A percentile compares a stretch with the other conserved stretches of the same genome.
Conservation (phyloP, 768 basidiomycete species). For the Mrakia gelida region DNA sequence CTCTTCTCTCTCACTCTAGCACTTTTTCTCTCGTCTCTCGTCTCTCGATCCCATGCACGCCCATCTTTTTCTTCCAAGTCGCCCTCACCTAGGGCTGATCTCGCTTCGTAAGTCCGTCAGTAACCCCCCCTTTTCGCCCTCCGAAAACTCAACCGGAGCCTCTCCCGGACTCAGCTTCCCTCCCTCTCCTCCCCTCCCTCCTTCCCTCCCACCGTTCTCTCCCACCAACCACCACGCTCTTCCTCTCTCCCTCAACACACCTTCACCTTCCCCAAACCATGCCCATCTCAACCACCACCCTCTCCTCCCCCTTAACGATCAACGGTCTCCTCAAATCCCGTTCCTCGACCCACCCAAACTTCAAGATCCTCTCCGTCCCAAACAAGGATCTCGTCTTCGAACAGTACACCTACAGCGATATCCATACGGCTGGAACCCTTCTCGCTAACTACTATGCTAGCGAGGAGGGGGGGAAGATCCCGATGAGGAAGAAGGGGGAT, state of each 20-base stretch:
- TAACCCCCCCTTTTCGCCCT: too few relatives aligned
- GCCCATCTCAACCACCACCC: neutral
- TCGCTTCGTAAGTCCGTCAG: neutral
- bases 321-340: conserved; percentile 19
- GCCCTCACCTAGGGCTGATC: neutral
- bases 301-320: conserved; percentile 7
- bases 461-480: conserved; percentile 2
- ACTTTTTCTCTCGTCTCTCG: neutral
- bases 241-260: too few relatives aligned
- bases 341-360: neutral
- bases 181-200: neutral
- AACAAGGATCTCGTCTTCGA: conserved; percentile 14
- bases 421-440: conserved; percentile 19
- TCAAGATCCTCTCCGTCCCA: conserved; percentile 14
- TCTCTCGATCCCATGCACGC: neutral
- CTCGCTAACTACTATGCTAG: conserved; percentile 5
- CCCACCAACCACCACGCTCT: neutral
- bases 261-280: neutral
- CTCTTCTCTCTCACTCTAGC: neutral
- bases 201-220: neutral
- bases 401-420: conserved; percentile 11
- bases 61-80: neutral
- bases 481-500: conserved; percentile 10
- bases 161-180: neutral
- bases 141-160: neutral